Evolutionary conservation across 345 rosid genomes (phyloP), one percentile per base, ranked within the genome.

Genomic region (Turritis glabra): DNA sequence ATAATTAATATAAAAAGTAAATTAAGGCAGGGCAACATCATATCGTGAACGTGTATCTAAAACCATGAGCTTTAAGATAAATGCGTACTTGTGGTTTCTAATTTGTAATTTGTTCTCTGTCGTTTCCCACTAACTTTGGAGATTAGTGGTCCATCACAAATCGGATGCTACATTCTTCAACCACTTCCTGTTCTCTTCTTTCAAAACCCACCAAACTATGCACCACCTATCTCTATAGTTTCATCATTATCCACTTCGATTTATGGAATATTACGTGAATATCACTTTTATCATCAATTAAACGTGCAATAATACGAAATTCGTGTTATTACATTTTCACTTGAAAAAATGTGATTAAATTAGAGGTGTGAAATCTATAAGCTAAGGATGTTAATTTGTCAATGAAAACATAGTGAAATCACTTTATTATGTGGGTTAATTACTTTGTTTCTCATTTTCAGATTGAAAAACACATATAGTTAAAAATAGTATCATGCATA

Each of bases 71-170:
- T 32, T 32, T 17, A 8, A 54, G 37, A 17, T 32, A 32, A 30
- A 3, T 8, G 41, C 25, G 7, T 32, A 23, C 2, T 29, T 64
- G 55, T 46, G 69, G 55, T 44, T 29, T 64, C 43, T 47, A 32
- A 14, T 30, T 19, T 47, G 29, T 47, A 48, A 2, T 19, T 48
- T 48, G 43, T 65, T 29, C 5, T 43, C 55, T 19, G 41, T 46
- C 27, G 46, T 46, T 18, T 30, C 69, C 54, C 69, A 64, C 40
- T 64, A 46, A 64, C 29, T 30, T 18, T 30, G 41, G 69, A 44
- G 27, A 27, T 29, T 64, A 46, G 55, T 47, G 41, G 17, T 47
- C 41, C 18, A 19, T 65, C 29, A 65, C 33, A 61, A 22, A 22
- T 61, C 50, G 19, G 32, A 38, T 30, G 27, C 19, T 64, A 47